Evolutionary conservation across 305 asterid genomes (phyloP).

Genomic region (Ilex paraguariensis): DNA sequence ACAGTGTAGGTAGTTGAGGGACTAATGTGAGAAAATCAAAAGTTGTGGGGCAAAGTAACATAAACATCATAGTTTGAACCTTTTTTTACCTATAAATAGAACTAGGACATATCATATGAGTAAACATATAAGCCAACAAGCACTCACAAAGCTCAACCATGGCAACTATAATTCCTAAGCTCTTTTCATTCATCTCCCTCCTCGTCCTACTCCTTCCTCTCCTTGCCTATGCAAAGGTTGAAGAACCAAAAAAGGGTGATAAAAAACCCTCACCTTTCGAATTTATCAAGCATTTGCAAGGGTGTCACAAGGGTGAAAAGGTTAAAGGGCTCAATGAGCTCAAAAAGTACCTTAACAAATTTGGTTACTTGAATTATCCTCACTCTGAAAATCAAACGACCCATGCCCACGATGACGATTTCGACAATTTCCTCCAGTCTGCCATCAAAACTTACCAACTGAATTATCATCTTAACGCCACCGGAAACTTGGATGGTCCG

Average conservation of each 20-base stretch:
- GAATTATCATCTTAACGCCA: conserved; percentile 18
- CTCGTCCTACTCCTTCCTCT: conserved; percentile 1
- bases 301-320: conserved; percentile 27
- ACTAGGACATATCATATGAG: no score
- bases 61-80: no score
- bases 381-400: not conserved
- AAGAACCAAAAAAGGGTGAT: not conserved
- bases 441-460: conserved; percentile 28
- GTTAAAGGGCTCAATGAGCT: conserved; percentile 19
- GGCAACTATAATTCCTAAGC: not conserved
- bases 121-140: no score
- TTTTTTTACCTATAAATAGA: no score
- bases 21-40: no score
- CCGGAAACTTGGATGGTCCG: conserved; percentile 16
- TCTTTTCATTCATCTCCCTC: not conserved
- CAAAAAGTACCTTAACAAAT: conserved; percentile 19
- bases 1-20: no score
- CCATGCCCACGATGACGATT: conserved; percentile 4
- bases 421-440: conserved; percentile 20
- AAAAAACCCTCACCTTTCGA: conserved; percentile 15
- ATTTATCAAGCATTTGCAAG: conserved; percentile 22
- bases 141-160: not conserved
- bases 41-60: no score
- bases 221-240: conserved; percentile 1
- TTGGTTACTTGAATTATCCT: conserved; percentile 24